Evolutionary conservation across 176 grass and related monocot species (phyloP).

Genomic region (Pontederia paniculata): DNA sequence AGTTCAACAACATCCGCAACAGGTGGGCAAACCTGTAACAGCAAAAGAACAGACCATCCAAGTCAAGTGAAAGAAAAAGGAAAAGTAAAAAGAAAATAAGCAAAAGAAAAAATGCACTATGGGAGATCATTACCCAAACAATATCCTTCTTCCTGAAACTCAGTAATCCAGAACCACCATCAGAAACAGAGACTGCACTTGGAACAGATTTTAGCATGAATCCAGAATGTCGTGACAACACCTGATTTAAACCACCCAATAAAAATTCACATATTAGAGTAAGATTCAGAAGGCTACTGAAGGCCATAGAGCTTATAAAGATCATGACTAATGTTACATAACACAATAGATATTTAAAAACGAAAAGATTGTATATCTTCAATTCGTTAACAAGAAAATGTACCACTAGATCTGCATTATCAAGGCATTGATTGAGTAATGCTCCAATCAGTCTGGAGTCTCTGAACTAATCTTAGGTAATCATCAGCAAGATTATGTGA

Average conservation of each 20-base stretch:
- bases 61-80: constrained; percentile 6
- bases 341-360: background rate
- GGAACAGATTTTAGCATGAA: constrained; percentile 94
- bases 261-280: constrained; percentile 14
- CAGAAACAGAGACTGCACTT: constrained; percentile 49
- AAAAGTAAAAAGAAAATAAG: constrained; percentile 11
- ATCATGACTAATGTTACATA: background rate
- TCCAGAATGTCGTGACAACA: constrained; percentile 75
- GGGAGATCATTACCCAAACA: constrained; percentile 53
- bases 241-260: constrained; percentile 38
- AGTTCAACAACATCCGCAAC: constrained; percentile 90
- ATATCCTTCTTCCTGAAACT: constrained; percentile 91
- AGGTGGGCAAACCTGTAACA: constrained; percentile 72
- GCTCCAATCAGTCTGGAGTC: too few species aligned
- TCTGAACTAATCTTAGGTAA: too few species aligned
- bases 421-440: too few species aligned
- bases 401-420: background rate
- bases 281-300: constrained; percentile 1
- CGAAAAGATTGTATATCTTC: background rate
- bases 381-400: background rate
- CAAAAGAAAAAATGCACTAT: constrained; percentile 8
- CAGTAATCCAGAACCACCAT: constrained; percentile 82
- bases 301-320: background rate
- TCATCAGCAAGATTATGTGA: too few species aligned
- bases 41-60: constrained; percentile 21